These are phyloP conservation scores for Eutrema salsugineum DNA, from an alignment of 441 rosid genomes.

Conservation along the genomic window DNA sequence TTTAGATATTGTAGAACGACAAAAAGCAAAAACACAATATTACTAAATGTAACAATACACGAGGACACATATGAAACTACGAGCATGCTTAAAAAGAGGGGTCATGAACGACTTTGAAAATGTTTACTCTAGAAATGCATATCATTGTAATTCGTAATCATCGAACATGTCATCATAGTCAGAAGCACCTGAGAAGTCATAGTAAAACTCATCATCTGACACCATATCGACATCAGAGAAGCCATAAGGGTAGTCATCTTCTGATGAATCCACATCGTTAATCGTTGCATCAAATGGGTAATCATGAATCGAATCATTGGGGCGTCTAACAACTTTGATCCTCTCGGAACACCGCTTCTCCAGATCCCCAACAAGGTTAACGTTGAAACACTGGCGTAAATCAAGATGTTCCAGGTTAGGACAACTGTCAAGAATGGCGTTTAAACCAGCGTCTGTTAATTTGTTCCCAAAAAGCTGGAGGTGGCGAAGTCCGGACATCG, in stretches of 20 bases:
- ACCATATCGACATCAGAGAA: background rate
- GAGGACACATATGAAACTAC: background rate
- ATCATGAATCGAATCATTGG: background rate
- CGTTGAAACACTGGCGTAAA: background rate
- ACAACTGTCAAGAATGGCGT: background rate
- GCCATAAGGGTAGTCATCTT: background rate
- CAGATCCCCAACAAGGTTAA: background rate
- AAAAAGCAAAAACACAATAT: background rate
- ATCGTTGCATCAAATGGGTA: background rate
- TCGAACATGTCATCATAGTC: background rate
- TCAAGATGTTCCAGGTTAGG: constrained; percentile 1
- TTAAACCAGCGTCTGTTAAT: background rate
- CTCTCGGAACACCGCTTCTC: background rate
- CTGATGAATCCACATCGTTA: background rate
- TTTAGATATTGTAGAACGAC: background rate
- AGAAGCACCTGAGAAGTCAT: background rate
- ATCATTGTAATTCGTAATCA: background rate
- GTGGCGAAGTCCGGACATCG: background rate
- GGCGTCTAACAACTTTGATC: background rate
- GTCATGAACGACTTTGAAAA: background rate
- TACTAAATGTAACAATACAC: background rate
- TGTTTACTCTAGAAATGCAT: background rate
- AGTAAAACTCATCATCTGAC: background rate
- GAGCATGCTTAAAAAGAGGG: background rate
- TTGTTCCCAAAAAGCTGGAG: background rate